These are phyloP conservation scores for Chlamydomonas sp. DNA, from an alignment of 139 green algal genomes.

Conservation along the genomic window DNA sequence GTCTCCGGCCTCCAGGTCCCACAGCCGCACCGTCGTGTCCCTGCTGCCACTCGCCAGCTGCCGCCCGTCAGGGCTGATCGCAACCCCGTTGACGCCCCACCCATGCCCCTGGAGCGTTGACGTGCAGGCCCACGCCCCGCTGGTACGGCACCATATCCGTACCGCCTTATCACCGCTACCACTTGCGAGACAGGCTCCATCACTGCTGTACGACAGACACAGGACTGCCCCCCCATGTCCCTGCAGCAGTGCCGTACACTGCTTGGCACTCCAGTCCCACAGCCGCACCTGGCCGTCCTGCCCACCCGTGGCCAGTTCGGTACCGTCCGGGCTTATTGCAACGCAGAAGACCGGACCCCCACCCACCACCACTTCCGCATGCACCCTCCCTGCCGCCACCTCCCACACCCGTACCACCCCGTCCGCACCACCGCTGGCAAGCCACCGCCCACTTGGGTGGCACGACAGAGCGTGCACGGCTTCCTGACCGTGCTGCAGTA, in stretches of 20 bases:
- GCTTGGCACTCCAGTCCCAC: neutral
- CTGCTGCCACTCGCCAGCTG: neutral
- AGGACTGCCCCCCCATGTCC: neutral
- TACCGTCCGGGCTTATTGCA: neutral
- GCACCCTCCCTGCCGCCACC: neutral
- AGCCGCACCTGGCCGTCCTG: neutral
- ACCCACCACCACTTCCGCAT: no score
- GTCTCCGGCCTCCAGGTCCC: neutral
- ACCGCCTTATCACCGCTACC: neutral
- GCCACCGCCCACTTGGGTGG: neutral
- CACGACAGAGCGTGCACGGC: no score
- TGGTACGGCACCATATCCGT: neutral
- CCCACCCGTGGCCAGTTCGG: neutral
- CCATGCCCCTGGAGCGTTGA: neutral
- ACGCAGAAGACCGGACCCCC: neutral
- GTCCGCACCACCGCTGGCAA: neutral
- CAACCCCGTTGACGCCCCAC: neutral
- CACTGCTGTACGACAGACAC: neutral
- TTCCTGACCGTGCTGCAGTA: no score
- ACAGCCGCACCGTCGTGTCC: neutral
- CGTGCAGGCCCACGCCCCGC: no score
- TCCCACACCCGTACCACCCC: neutral
- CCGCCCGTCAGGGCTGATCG: neutral
- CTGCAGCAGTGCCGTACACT: neutral
- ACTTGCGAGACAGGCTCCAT: neutral